Base-by-base conservation (phyloP, 306 rosid species). In the Sechiopsis laciniata region DNA sequence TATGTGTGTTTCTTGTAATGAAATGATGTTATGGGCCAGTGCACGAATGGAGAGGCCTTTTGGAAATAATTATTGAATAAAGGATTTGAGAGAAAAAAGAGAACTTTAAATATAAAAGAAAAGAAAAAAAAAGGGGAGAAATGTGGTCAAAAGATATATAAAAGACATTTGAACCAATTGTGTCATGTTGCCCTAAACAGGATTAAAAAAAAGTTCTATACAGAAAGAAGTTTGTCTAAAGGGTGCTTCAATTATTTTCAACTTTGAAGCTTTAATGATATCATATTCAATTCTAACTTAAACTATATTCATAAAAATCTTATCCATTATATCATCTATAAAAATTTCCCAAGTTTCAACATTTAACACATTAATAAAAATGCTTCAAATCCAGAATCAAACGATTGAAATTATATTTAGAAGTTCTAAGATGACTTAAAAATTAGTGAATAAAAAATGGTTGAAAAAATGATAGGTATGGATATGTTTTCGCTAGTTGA, bases 121-220 rank as follows among this genome's bases (percentile, higher is more conserved):
- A 68, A 40, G n/a, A 9, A 7, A 1, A 69, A 2, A 66, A 45
- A 46, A 5, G 37, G n/a, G 12, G 19, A 24, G 56, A 50, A 69
- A 14, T 69, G 21, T 50, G 73, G 73, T 69, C 73, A 69, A 69
- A 37, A 69, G 73, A 50, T 69, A 69, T 69, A 69, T 69, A 32
- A 69, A 69, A 69, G 73, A 69, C 29, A 69, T 48, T 67, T 65
- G 21, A 37, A 14, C 53, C 50, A 48, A 65, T 42, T 20, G 13
- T 67, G 72, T 42, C 52, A 65, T 65, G 71, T 64, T 35, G 72
- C 35, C 72, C 45, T 40, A n/a, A 65, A 19, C 48, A 16, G 50
- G 69, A 35, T 62, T 32, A 16, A 0, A 22, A 22, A 58, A 56
- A 48, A 45, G 24, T 21, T 21, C 22, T 59, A 10, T 59, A 5